Conservation (phyloP, 2,329 filamentous ascomycete genomes). For the Sclerotinia nivalis region DNA sequence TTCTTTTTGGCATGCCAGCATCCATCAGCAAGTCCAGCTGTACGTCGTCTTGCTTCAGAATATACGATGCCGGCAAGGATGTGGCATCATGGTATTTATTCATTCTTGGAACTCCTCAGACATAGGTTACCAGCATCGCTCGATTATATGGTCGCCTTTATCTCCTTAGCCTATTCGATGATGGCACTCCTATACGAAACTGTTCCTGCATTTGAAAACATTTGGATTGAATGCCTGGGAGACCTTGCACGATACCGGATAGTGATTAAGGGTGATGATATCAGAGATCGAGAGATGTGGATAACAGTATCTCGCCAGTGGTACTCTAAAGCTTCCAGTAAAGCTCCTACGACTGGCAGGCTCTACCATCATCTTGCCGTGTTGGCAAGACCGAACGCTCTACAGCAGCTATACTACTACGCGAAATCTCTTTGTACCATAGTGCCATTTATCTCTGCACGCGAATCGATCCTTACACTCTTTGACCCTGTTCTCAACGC, state of each 20-base stretch:
- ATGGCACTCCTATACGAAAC: conserved; percentile 62
- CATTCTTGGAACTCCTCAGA: too few relatives aligned
- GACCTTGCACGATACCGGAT: conserved; percentile 82
- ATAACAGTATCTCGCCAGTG: conserved; percentile 75
- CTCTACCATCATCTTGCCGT: conserved; percentile 90
- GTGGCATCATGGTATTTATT: too few relatives aligned
- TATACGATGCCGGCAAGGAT: too few relatives aligned
- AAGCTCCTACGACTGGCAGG: conserved; percentile 71
- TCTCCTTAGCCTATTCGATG: too few relatives aligned
- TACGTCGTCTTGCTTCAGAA: too few relatives aligned
- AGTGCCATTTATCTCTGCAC: conserved; percentile 59
- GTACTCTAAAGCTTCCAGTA: conserved; percentile 68
- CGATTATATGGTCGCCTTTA: too few relatives aligned
- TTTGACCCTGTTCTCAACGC: conserved; percentile 59
- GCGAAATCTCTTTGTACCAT: conserved; percentile 66
- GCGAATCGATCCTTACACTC: conserved; percentile 68
- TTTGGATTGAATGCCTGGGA: conserved; percentile 84
- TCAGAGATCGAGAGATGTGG: conserved; percentile 74
- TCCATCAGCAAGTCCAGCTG: too few relatives aligned
- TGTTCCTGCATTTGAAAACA: conserved; percentile 77
- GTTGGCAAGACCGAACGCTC: conserved; percentile 65
- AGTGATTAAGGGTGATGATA: conserved; percentile 84
- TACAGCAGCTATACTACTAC: conserved; percentile 74
- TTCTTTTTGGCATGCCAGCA: too few relatives aligned
- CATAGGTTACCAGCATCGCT: too few relatives aligned